Evolutionary conservation across 176 grass and related monocot genomes (phyloP), one percentile per base, ranked within the genome.

Genomic region (Thalia dealbata): DNA sequence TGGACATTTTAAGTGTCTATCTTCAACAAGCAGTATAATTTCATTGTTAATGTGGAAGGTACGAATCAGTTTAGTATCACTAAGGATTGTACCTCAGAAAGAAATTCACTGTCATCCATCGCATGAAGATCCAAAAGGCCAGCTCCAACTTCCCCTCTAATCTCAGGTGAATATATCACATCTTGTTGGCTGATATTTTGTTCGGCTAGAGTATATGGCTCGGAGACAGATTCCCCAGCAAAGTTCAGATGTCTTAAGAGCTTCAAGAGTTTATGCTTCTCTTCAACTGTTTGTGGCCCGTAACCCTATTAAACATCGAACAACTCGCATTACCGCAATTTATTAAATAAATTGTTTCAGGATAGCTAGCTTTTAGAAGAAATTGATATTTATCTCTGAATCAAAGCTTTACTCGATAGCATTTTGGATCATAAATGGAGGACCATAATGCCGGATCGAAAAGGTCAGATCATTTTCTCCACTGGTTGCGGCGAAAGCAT

Each of bases 71-170:
- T 50, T 8, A 26, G 7, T 21, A 14, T 54, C 50, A 29, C 42
- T 30, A 16, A 72, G 42, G 10, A 30, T 3, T 15, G 52, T 78
- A 86, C 84, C 79, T 86, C 84, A 55, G 79, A 70, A 25, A 86
- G 69, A 81, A 86, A 69, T n/a, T 81, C 73, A 24, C 61, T 75
- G 58, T 81, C 75, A 27, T 75, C 74, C 10, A 51, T 69, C 4
- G 79, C 79, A 73, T 81, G 71, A 78, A 86, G 79, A 72, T 86
- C 84, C 61, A 86, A 78, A 44, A 86, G 84, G 21, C 79, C 79
- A 64, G 61, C 76, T 70, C 78, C 83, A 52, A 81, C 35, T 35
- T 56, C 44, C 15, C 68, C 60, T 48, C 54, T 79, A 26, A 79
- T 22, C 52, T 78, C 67, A 30, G 76, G 67, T 61, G 76, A 78